Base-by-base conservation (phyloP, 306 rosid genomes). In the Cucurbita pepo region DNA sequence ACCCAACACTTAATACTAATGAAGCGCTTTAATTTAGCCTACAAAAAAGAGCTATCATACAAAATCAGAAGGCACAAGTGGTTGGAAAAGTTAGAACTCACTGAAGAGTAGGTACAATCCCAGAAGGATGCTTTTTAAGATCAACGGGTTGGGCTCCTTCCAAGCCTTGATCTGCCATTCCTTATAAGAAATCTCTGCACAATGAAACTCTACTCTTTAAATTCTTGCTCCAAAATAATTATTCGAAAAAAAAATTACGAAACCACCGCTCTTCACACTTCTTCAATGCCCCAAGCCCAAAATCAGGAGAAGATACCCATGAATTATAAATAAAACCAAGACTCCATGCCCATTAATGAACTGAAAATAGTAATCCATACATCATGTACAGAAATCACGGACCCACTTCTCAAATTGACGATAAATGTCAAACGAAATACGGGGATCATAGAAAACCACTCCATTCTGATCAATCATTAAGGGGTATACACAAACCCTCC, bases 91-190 rank as follows among this genome's bases (percentile, higher is more conserved):
- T 50, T 9, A 34, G 15, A 74, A 90, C 98, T 89, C 91, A 94
- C 98, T 89, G 98, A 8, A 94, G 92, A 74, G 94, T 94, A 44
- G 98, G 98, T 44, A 94, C 91, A 30, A 90, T 94, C 78, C 97
- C 97, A 76, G 96, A 90, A 85, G 97, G 98, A 67, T 94, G 96
- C 78, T 89, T 86, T 83, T 78, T 82, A 57, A 78, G 85, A 87
- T 87, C 98, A 14, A 89, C 90, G 0, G 97, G 95, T 61, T 94
- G 96, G 89, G 86, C 89, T 43, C 89, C 94, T 83, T 90, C 96
- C 89, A 78, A 56, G 75, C 77, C 97, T 77, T 86, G 93, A 71
- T 91, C 98, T n/a, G 96, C 87, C 95, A 89, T 84, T 77, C 87
- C 25, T 69, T 6, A 81, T 73, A 75, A 53, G 47, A 44, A 16